Base-by-base conservation (phyloP, 805 yeast genomes). In the Myxozyma kluyveri region DNA sequence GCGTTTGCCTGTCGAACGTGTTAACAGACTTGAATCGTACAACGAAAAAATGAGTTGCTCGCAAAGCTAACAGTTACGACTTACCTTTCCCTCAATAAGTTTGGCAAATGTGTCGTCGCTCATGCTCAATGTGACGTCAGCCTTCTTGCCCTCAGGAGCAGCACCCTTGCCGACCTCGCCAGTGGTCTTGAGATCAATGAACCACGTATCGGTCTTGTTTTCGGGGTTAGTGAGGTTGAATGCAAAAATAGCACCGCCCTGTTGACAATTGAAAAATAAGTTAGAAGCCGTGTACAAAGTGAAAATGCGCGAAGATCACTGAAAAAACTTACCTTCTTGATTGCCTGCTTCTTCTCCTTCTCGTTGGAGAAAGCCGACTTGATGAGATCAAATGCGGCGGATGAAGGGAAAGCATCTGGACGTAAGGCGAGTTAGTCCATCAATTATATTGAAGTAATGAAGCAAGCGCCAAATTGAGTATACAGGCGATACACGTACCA, bases 21-120 rank as follows among this genome's bases (percentile, higher is more conserved):
- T n/a, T n/a, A 6, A 19, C 5, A 22, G 9, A 22, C 12, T 6
- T 5, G 10, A 35, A 7, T 5, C 39, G 19, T 10, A 10, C 39
- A 35, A 35, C 17, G 22, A 35, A 7, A 35, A 35, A 7, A 6
- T 19, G 35, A 31, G 14, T 12, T 10, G 35, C 10, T 12, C 10
- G 35, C 14, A 31, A 31, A 31, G 14, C n/a, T n/a, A n/a, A n/a
- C n/a, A n/a, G n/a, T n/a, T n/a, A 4, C 14, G 27, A 3, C 31
- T 2, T 43, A 54, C 60, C 75, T 86, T 85, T 57, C 95, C 95
- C 56, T 75, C 72, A 48, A 85, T 85, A 61, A 88, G 77, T 67
- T 78, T 81, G 61, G 77, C 82, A 62, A 88, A 81, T 68, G 85
- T 86, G 50, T 78, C 76, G 64, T 87, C 96, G 54, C 72, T 73